These are phyloP conservation scores for Trametes sp. DNA, from an alignment of 1,284 basidiomycete species.

Conservation along the genomic window DNA sequence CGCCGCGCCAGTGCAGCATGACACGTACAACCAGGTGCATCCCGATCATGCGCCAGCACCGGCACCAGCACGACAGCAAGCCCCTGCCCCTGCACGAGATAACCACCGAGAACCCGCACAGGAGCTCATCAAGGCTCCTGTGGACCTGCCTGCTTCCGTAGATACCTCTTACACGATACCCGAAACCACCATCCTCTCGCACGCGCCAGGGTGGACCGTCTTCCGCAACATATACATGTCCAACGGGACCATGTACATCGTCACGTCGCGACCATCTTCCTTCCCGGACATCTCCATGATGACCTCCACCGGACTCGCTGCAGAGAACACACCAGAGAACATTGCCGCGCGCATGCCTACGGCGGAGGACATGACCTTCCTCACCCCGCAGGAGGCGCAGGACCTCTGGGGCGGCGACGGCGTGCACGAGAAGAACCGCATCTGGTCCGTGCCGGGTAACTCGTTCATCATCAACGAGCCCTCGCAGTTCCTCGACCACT, in stretches of 20 bases:
- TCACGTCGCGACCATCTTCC: constrained; percentile 53
- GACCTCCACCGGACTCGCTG: constrained; percentile 71
- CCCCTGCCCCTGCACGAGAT: constrained; percentile 10
- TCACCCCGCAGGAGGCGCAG: constrained; percentile 67
- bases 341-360: constrained; percentile 72
- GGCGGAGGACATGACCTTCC: constrained; percentile 62
- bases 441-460: constrained; percentile 74
- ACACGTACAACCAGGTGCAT: constrained; percentile 15
- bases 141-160: constrained; percentile 10
- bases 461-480: constrained; percentile 78
- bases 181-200: constrained; percentile 62
- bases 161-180: constrained; percentile 46
- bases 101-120: constrained; percentile 17
- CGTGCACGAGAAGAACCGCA: constrained; percentile 50
- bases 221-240: constrained; percentile 83
- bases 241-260: constrained; percentile 75
- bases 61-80: constrained; percentile 1
- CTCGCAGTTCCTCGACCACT: constrained; percentile 76
- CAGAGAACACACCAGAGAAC: constrained; percentile 68
- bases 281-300: constrained; percentile 74
- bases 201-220: constrained; percentile 83
- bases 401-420: constrained; percentile 61
- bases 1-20: constrained; percentile 17
- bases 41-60: constrained; percentile 12
- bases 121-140: constrained; percentile 19